Percentiles rank a stretch among this genome's conserved stretches.
These are phyloP conservation scores for Venturia carpophila DNA, from an alignment of 2,329 filamentous ascomycete species.

Conservation along the genomic window DNA sequence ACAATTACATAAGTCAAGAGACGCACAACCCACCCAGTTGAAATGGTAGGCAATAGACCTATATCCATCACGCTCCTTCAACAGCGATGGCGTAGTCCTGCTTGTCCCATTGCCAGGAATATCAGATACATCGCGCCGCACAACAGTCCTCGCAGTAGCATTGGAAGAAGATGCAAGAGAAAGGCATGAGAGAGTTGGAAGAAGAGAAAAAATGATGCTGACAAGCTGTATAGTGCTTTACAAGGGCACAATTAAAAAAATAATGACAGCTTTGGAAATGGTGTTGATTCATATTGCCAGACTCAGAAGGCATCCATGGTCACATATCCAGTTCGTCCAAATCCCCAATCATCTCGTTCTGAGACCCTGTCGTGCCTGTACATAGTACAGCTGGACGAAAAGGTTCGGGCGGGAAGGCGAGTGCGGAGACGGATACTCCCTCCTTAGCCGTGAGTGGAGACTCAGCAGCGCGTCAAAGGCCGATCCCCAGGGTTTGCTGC, in stretches of 20 bases:
- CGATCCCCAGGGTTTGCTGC: not conserved
- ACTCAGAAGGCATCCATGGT: not conserved
- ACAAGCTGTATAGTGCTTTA: not conserved
- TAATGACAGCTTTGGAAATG: not conserved
- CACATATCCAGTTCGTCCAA: not conserved
- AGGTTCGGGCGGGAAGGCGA: no score
- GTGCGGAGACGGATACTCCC: not conserved
- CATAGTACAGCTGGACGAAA: not conserved
- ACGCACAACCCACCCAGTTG: constrained; percentile 47
- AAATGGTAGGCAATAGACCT: constrained; percentile 66
- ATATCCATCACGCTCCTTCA: constrained; percentile 31
- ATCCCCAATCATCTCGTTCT: not conserved
- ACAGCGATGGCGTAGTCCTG: constrained; percentile 29
- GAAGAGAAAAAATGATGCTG: constrained; percentile 8
- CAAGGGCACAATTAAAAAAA: not conserved
- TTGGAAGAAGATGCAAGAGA: constrained; percentile 3
- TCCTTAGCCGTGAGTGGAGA: not conserved
- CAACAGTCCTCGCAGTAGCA: not conserved
- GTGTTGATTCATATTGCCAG: not conserved
- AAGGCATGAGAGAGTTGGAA: not conserved
- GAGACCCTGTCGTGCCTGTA: not conserved
- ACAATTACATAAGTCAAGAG: not conserved
- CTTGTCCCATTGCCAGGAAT: constrained; percentile 20
- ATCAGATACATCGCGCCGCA: not conserved
- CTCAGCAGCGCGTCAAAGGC: not conserved